These are phyloP conservation scores for Talaromyces proteolyticus DNA, from an alignment of 495 filamentous ascomycete species.

Conservation along the genomic window DNA sequence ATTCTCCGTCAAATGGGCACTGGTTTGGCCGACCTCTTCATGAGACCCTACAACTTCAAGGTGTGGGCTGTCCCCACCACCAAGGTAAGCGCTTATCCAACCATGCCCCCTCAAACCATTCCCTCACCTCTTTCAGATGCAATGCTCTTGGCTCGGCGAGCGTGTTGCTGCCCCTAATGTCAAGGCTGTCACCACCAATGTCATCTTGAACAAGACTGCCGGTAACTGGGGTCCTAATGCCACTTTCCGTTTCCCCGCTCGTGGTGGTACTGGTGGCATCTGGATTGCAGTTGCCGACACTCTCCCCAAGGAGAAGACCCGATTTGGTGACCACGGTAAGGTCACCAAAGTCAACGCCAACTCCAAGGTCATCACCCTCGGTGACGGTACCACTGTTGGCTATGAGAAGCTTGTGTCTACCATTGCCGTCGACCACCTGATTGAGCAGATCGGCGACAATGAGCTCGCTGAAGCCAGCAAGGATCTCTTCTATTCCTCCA, in stretches of 20 bases:
- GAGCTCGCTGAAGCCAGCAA: constrained; percentile 80
- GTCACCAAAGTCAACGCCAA: constrained; percentile 82
- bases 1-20: constrained; percentile 87
- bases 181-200: constrained; percentile 91
- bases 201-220: constrained; percentile 91
- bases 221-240: constrained; percentile 98
- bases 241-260: constrained; percentile 96
- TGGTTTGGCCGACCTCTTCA: constrained; percentile 93
- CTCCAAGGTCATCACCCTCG: constrained; percentile 73
- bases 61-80: constrained; percentile 98
- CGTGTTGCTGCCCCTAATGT: constrained; percentile 95
- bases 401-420: constrained; percentile 93
- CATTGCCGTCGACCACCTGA: constrained; percentile 91
- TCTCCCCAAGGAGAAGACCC: constrained; percentile 83
- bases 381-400: constrained; percentile 82
- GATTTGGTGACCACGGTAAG: constrained; percentile 77
- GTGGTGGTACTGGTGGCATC: constrained; percentile 94
- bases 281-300: constrained; percentile 98
- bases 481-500: constrained; percentile 93
- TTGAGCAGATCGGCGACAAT: constrained; percentile 80
- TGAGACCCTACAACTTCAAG: constrained; percentile 99
- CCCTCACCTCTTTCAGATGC: constrained; percentile 62
- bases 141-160: constrained; percentile 98
- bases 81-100: constrained; percentile 53
- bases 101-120: background rate